Base-by-base conservation (phyloP, 352 stramenopile species). In the Thraustochytrium striatum region DNA sequence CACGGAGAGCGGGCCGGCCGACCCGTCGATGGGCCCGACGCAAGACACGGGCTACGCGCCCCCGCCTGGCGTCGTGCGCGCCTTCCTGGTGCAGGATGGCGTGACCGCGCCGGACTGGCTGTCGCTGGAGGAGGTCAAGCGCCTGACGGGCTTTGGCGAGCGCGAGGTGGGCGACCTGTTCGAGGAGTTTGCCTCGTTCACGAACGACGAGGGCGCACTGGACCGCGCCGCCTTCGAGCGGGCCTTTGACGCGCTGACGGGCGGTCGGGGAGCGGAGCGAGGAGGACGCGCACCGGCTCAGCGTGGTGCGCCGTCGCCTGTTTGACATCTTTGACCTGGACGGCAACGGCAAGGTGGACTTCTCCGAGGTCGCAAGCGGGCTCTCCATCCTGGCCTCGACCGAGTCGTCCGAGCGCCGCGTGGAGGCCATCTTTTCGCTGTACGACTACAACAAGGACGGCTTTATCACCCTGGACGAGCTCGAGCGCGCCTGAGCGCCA, bases 361-460 rank as follows among this genome's bases (percentile, higher is more conserved):
- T 62, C 50, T 25, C 65, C n/a, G 65, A 75, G 50, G 39, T 75
- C 11, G 65, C 65, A 9, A 38, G 32, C 0, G 65, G 65, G 7
- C 65, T 75, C 19, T 25, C 50, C 8, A 13, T 75, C 5, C 65
- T 75, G 11, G 65, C 65, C 9, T 39, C n/a, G 28, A 30, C 30
- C 35, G 39, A n/a, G 21, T 2, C n/a, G 30, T 5, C 7, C 19
- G 52, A 61, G 21, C 25, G 41, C 21, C 65, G 61, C n/a, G n/a
- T 75, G 41, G 65, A 75, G 44, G 65, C 43, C 1, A 32, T 75
- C 38, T 80, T 80, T 25, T 30, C 55, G 19, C 36, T 80, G 5
- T 80, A 80, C 47, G 70, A 80, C 58, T 80, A 61, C 19, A 38
- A 72, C 13, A 16, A 38, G 13, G 36, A 52, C 8, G 70, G 70